Percentiles rank a stretch among this genome's conserved stretches.
These are phyloP conservation scores for Mikania micrantha DNA, from an alignment of 129 eudicot species.

Conservation along the genomic window DNA sequence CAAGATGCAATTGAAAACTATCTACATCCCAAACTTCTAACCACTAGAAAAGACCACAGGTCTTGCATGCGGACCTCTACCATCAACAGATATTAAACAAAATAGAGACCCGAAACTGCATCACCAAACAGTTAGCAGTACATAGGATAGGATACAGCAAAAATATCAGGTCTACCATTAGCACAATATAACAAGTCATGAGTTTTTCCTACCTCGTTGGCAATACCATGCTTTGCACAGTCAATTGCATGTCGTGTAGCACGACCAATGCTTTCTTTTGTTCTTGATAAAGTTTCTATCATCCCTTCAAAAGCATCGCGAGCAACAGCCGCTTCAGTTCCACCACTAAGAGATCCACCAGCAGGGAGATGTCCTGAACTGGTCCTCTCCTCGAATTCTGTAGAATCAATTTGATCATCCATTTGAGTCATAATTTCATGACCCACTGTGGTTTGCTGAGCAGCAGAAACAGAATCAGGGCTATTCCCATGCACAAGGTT, in stretches of 20 bases:
- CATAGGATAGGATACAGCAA: not conserved
- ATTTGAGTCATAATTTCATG: constrained; percentile 25
- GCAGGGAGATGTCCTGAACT: constrained; percentile 54
- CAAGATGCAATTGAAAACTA: not conserved
- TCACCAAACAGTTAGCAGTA: not conserved
- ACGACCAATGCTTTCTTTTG: constrained; percentile 78
- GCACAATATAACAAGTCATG: not conserved
- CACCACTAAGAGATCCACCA: constrained; percentile 83
- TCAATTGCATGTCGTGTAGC: constrained; percentile 84
- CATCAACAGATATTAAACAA: not conserved
- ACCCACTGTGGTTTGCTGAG: constrained; percentile 27
- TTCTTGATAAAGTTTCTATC: constrained; percentile 66
- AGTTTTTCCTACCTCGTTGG: constrained; percentile 55
- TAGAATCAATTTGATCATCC: constrained; percentile 46
- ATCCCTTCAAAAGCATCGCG: constrained; percentile 90
- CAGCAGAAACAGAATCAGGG: constrained; percentile 41
- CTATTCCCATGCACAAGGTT: constrained; percentile 37
- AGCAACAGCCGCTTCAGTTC: constrained; percentile 81
- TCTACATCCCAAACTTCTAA: not conserved
- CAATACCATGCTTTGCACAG: constrained; percentile 86
- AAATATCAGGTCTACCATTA: not conserved
- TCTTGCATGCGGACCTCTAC: constrained; percentile 9
- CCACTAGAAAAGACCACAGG: constrained; percentile 7
- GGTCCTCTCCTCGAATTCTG: constrained; percentile 57
- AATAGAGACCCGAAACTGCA: not conserved